A percentile compares a stretch with the other conserved stretches of the same genome.
These are phyloP conservation scores for Penicillium canescens DNA, from an alignment of 495 filamentous ascomycete species.

Conservation along the genomic window DNA sequence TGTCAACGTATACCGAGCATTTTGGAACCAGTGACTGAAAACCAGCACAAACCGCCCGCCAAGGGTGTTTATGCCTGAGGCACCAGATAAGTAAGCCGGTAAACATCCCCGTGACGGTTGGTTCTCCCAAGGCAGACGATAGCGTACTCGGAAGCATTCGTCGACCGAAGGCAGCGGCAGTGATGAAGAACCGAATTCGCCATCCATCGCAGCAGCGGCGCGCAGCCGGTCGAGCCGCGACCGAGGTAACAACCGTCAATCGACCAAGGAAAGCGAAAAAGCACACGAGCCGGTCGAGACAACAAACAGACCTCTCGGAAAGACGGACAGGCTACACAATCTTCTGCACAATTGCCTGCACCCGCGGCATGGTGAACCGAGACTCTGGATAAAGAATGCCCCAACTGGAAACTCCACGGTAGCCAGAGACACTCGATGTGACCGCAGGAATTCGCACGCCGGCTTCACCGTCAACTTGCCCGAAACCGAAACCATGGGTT, in stretches of 20 bases:
- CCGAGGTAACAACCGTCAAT: constrained; percentile 13
- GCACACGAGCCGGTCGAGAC: constrained; percentile 8
- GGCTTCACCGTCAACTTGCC: constrained; percentile 26
- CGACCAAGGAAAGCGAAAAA: constrained; percentile 13
- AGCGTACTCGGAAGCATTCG: constrained; percentile 15
- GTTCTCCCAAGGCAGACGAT: too few species aligned
- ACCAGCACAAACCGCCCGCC: too few species aligned
- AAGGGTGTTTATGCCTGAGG: too few species aligned
- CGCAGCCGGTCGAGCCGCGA: constrained; percentile 15
- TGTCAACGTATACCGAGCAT: too few species aligned
- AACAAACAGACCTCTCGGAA: constrained; percentile 18
- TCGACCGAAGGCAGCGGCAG: constrained; percentile 24
- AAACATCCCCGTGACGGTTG: too few species aligned
- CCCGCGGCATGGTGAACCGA: constrained; percentile 24
- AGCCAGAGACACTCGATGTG: constrained; percentile 15
- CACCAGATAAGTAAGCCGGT: too few species aligned
- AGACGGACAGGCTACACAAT: constrained; percentile 12
- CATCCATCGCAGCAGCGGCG: constrained; percentile 20
- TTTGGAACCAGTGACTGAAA: too few species aligned
- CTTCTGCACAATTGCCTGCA: constrained; percentile 29
- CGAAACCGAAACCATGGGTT: constrained; percentile 23
- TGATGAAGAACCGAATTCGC: constrained; percentile 21
- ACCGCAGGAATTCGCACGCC: constrained; percentile 21
- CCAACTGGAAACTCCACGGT: constrained; percentile 23
- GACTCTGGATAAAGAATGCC: constrained; percentile 27